These are phyloP conservation scores for Phoenix dactylifera DNA, from an alignment of 176 grass and related monocot genomes.

Conservation along the genomic window DNA sequence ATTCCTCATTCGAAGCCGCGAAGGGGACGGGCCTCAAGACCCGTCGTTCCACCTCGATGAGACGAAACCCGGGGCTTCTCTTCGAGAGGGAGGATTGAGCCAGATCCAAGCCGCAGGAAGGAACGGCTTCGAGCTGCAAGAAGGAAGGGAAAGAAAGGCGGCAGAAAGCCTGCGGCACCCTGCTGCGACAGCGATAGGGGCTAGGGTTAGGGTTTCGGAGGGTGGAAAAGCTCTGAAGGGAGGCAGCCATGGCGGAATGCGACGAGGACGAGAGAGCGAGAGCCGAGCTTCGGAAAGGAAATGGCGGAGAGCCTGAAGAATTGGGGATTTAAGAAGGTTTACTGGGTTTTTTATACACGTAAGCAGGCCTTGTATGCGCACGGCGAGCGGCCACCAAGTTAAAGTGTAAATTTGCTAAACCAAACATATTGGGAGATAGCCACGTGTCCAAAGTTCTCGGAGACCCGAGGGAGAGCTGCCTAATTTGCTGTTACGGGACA, in stretches of 20 bases:
- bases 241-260: constrained; percentile 5
- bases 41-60: not conserved
- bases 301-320: not conserved
- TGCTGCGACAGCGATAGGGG: not conserved
- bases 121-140: constrained; percentile 8
- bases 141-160: not conserved
- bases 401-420: too few species aligned
- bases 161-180: not conserved
- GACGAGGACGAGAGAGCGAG: not conserved
- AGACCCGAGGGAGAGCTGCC: too few species aligned
- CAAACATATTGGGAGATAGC: too few species aligned
- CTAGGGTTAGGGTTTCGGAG: constrained; percentile 12
- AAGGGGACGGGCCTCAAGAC: not conserved
- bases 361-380: too few species aligned
- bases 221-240: not conserved
- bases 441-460: too few species aligned
- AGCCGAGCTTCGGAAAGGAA: not conserved
- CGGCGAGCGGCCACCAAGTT: too few species aligned
- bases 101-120: not conserved
- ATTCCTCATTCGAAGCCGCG: constrained; percentile 14
- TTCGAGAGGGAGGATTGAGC: not conserved
- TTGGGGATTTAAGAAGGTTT: too few species aligned
- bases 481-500: too few species aligned
- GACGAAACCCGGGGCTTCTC: not conserved
- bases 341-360: too few species aligned